Evolutionary conservation across 2,329 filamentous ascomycete genomes (phyloP).

Genomic region (Penicillium sp.): DNA sequence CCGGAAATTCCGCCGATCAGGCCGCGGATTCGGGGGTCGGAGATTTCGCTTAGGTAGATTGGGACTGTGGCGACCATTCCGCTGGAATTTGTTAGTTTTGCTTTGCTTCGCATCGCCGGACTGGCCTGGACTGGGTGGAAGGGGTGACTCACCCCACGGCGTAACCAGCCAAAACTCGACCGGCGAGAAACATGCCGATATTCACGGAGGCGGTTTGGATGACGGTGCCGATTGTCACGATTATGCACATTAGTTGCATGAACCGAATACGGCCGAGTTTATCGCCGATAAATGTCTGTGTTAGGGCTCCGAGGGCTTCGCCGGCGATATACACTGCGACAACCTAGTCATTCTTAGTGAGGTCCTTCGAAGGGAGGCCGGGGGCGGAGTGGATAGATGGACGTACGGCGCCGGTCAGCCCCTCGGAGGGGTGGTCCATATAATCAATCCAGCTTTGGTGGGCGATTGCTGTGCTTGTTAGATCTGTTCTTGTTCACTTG

Average conservation of each 20-base stretch:
- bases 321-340: conserved; percentile 65
- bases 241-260: conserved; percentile 58
- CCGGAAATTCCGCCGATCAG: conserved; percentile 60
- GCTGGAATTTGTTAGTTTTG: conserved; percentile 29
- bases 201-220: conserved; percentile 61
- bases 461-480: conserved; percentile 53
- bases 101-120: background rate
- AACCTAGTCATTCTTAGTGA: conserved; percentile 39
- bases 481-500: background rate
- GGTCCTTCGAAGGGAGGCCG: background rate
- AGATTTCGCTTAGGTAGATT: conserved; percentile 61
- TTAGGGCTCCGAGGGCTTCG: conserved; percentile 59
- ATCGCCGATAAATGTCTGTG: conserved; percentile 60
- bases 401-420: conserved; percentile 57
- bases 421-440: conserved; percentile 60
- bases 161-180: conserved; percentile 53
- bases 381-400: background rate
- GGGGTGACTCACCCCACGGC: conserved; percentile 49
- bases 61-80: conserved; percentile 58
- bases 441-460: conserved; percentile 65
- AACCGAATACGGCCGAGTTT: conserved; percentile 58
- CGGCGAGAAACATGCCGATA: conserved; percentile 59
- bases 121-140: background rate
- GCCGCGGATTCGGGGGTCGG: conserved; percentile 54
- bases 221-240: conserved; percentile 59